These are phyloP conservation scores for Acanthamoeba lenticulata DNA, from an alignment of 208 protist species.

Conservation along the genomic window DNA sequence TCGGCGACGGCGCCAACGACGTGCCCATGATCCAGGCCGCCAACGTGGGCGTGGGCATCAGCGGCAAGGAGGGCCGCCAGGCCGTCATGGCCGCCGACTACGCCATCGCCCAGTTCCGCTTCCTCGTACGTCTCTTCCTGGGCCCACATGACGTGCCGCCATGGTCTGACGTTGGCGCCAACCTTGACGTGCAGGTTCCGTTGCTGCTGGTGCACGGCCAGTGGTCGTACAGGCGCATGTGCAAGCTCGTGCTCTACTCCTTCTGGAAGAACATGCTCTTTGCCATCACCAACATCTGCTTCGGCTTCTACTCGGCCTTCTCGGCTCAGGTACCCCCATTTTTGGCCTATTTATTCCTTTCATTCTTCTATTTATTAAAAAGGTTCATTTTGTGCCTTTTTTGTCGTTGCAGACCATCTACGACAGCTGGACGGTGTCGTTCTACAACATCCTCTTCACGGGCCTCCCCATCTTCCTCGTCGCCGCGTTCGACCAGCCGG, in stretches of 20 bases:
- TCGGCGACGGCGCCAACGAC: constrained; percentile 98
- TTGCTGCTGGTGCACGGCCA: constrained; percentile 78
- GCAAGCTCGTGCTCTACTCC: constrained; percentile 84
- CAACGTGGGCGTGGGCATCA: constrained; percentile 87
- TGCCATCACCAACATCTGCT: constrained; percentile 85
- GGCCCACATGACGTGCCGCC: too few species aligned
- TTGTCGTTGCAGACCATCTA: constrained; percentile 83
- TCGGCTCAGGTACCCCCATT: constrained; percentile 84
- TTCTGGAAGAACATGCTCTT: constrained; percentile 89
- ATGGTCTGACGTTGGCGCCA: too few species aligned
- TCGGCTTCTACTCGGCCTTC: constrained; percentile 89
- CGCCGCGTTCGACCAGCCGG: constrained; percentile 86
- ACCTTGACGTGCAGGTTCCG: background rate
- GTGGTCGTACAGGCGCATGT: constrained; percentile 83
- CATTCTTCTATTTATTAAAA: too few species aligned
- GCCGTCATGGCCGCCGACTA: constrained; percentile 87
- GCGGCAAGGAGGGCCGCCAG: constrained; percentile 89
- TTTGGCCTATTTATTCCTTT: too few species aligned
- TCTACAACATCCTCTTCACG: constrained; percentile 91
- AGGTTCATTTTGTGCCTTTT: too few species aligned
- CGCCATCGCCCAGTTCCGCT: constrained; percentile 84
- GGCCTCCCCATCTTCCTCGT: constrained; percentile 88
- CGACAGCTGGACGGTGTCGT: constrained; percentile 68
- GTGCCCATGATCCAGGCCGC: constrained; percentile 95
- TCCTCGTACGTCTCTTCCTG: constrained; percentile 91